These are phyloP conservation scores for Chrysosporium keratinophilum DNA, from an alignment of 2,329 filamentous ascomycete species.

Conservation along the genomic window DNA sequence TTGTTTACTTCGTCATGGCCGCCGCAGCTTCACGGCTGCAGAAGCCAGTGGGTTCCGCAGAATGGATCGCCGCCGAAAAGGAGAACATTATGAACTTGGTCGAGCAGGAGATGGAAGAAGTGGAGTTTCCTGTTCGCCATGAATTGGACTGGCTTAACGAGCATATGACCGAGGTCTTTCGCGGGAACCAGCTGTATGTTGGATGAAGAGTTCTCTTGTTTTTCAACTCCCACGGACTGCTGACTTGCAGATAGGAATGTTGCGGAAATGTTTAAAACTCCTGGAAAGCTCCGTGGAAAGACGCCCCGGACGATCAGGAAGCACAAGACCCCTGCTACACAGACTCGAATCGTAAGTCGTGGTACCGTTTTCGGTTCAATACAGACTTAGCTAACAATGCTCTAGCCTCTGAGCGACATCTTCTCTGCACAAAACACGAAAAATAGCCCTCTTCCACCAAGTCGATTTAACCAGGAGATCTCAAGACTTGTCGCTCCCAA, in stretches of 20 bases:
- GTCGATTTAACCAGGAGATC: slow-evolving; percentile 28
- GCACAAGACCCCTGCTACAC: slow-evolving; percentile 16
- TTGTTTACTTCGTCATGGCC: slow-evolving; percentile 29
- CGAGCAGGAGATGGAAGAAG: slow-evolving; percentile 79
- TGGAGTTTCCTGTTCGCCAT: slow-evolving; percentile 81
- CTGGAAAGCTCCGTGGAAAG: slow-evolving; percentile 41
- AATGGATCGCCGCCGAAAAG: slow-evolving; percentile 81
- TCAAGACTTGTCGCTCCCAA: slow-evolving; percentile 23
- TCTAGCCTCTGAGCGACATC: slow-evolving; percentile 40
- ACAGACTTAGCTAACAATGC: slow-evolving; percentile 9
- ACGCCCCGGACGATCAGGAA: slow-evolving; percentile 40
- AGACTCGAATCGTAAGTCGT: slow-evolving; percentile 35
- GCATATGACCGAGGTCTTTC: slow-evolving; percentile 93
- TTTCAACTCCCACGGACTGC: background rate
- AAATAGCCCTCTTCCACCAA: slow-evolving; percentile 27
- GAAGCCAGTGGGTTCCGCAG: slow-evolving; percentile 61
- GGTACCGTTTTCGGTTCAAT: background rate
- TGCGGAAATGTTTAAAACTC: slow-evolving; percentile 79
- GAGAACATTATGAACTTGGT: slow-evolving; percentile 65
- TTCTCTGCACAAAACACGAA: slow-evolving; percentile 35
- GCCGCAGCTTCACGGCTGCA: slow-evolving; percentile 30
- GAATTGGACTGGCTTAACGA: slow-evolving; percentile 98
- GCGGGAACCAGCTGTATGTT: slow-evolving; percentile 69
- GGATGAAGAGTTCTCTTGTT: background rate
- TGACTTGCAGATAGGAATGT: slow-evolving; percentile 55